A percentile compares a stretch with the other conserved stretches of the same genome.
Evolutionary conservation across 805 yeast genomes (phyloP).

Genomic region (Wickerhamiella vanderwaltii): DNA sequence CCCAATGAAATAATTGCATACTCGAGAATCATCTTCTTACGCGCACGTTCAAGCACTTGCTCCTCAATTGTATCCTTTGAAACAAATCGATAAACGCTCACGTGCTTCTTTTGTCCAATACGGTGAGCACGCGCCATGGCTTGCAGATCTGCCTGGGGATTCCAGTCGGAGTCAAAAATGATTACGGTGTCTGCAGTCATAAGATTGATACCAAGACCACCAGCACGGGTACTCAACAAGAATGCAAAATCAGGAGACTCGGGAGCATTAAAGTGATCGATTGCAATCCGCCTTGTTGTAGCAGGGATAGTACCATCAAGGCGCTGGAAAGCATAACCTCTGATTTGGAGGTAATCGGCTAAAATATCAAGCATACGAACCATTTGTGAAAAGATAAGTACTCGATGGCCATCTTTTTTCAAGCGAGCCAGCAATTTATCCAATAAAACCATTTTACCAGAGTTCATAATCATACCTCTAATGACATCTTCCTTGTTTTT

Average conservation of each 20-base stretch:
- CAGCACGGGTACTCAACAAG: constrained; percentile 88
- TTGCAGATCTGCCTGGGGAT: constrained; percentile 97
- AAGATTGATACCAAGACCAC: constrained; percentile 94
- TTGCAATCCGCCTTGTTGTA: constrained; percentile 81
- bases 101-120: constrained; percentile 98
- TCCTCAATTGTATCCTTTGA: constrained; percentile 97
- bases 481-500: constrained; percentile 59
- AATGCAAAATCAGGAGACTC: constrained; percentile 87
- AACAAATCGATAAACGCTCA: constrained; percentile 94
- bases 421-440: constrained; percentile 79
- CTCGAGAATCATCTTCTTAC: constrained; percentile 96
- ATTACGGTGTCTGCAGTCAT: constrained; percentile 99
- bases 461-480: constrained; percentile 90
- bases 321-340: constrained; percentile 81
- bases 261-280: constrained; percentile 92
- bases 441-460: constrained; percentile 94
- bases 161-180: constrained; percentile 97
- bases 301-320: constrained; percentile 96
- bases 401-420: constrained; percentile 90
- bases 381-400: constrained; percentile 92
- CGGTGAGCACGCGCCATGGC: constrained; percentile 99
- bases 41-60: constrained; percentile 89
- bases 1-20: constrained; percentile 96
- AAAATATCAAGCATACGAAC: constrained; percentile 89
- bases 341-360: constrained; percentile 81